Percentiles rank a stretch among this genome's conserved stretches.
phyloP scores from a whole-genome alignment of 2,329 filamentous ascomycete genomes.

The Madurella fahalii region DNA sequence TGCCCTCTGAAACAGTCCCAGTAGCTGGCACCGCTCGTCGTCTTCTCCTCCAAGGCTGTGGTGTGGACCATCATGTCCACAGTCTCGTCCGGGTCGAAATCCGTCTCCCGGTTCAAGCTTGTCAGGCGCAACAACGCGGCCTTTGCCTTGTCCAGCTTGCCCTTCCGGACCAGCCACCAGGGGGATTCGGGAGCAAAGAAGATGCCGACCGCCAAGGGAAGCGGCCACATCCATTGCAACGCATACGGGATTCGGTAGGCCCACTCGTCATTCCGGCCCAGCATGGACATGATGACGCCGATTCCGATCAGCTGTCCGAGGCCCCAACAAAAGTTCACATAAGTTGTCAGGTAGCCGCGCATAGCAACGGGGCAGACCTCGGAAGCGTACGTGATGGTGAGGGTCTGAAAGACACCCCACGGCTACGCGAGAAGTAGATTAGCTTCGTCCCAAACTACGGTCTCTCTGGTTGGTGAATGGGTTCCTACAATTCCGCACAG shows the following conservation, averaged over 20 bases:
- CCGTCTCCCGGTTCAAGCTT: slow-evolving; percentile 57
- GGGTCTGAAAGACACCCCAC: slow-evolving; percentile 42
- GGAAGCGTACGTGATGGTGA: slow-evolving; percentile 63
- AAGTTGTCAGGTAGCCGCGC: slow-evolving; percentile 67
- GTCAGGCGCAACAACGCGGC: slow-evolving; percentile 62
- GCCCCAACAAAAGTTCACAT: slow-evolving; percentile 75
- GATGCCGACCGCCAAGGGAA: slow-evolving; percentile 62
- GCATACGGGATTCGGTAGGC: slow-evolving; percentile 65
- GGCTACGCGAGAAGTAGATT: slow-evolving; percentile 27
- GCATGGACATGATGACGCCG: slow-evolving; percentile 67
- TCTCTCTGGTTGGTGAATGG: neutral
- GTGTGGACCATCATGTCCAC: slow-evolving; percentile 92
- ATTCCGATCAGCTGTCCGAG: slow-evolving; percentile 71
- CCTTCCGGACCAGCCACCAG: slow-evolving; percentile 72
- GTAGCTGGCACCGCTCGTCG: slow-evolving; percentile 70
- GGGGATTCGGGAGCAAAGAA: slow-evolving; percentile 66
- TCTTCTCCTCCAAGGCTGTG: slow-evolving; percentile 71
- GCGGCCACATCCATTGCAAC: slow-evolving; percentile 74
- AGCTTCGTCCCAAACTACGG: slow-evolving; percentile 1
- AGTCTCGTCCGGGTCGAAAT: slow-evolving; percentile 79
- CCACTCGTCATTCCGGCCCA: slow-evolving; percentile 61
- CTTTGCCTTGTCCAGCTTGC: slow-evolving; percentile 62
- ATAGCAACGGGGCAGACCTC: slow-evolving; percentile 71
- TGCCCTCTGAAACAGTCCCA: slow-evolving; percentile 79
- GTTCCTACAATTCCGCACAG: slow-evolving; percentile 48